Evolutionary conservation across 2,329 filamentous ascomycete species (phyloP).

Genomic region (Claviceps paspali): DNA sequence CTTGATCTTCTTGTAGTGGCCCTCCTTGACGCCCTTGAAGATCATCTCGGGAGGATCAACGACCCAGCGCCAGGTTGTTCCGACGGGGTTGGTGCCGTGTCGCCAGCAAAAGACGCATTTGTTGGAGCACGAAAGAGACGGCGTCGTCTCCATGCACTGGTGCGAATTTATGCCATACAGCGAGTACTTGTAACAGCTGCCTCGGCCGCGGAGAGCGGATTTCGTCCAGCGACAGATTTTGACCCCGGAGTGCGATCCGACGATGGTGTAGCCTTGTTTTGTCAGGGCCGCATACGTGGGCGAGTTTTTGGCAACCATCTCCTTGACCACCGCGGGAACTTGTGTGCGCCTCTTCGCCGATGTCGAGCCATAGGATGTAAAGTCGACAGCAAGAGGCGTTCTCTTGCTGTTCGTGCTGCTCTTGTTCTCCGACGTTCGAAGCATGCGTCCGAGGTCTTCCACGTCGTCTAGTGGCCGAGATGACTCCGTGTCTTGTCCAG

Average conservation of each 20-base stretch:
- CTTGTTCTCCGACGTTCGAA: constrained; percentile 31
- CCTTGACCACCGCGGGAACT: constrained; percentile 39
- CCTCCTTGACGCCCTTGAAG: constrained; percentile 76
- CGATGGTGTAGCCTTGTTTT: constrained; percentile 91
- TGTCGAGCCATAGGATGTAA: constrained; percentile 49
- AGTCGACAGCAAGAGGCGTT: constrained; percentile 63
- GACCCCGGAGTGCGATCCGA: constrained; percentile 88
- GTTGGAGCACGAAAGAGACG: constrained; percentile 88
- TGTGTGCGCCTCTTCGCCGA: constrained; percentile 30
- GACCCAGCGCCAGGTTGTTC: constrained; percentile 92
- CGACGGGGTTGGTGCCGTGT: constrained; percentile 91
- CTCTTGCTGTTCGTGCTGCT: constrained; percentile 15
- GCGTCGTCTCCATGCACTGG: constrained; percentile 96
- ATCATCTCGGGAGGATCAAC: constrained; percentile 84
- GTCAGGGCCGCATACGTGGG: constrained; percentile 81
- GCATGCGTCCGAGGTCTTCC: constrained; percentile 63
- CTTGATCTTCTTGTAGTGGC: constrained; percentile 95
- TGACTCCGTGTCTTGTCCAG: constrained; percentile 18
- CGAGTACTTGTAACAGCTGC: constrained; percentile 94
- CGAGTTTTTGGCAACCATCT: constrained; percentile 87
- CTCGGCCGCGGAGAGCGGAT: constrained; percentile 80
- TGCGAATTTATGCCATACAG: constrained; percentile 96
- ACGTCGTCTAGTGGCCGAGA: constrained; percentile 52
- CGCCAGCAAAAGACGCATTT: constrained; percentile 99
- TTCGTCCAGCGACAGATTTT: constrained; percentile 99